phyloP scores from a whole-genome alignment of 2,329 filamentous ascomycete genomes.

The Drechslerella dactyloides region DNA sequence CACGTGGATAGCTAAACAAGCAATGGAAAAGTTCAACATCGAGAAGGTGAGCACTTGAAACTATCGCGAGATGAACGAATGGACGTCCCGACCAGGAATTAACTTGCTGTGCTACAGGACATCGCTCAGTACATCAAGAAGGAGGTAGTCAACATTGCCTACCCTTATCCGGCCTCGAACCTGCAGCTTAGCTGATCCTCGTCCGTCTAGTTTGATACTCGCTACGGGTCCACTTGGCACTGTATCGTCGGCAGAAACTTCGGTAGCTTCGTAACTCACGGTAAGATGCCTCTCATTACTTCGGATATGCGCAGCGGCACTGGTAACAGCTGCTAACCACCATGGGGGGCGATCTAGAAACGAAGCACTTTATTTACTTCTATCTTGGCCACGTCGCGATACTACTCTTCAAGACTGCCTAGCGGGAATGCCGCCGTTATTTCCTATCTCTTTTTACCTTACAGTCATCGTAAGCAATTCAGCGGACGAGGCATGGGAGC shows the following conservation, averaged over 20 bases:
- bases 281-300: slow-evolving; percentile 62
- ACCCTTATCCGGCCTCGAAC: slow-evolving; percentile 17
- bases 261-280: slow-evolving; percentile 97
- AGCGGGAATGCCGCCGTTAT: slow-evolving; percentile 22
- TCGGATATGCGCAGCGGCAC: not conserved
- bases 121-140: slow-evolving; percentile 96
- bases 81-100: slow-evolving; percentile 2
- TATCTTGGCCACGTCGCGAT: slow-evolving; percentile 99
- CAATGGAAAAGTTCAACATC: slow-evolving; percentile 74
- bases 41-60: slow-evolving; percentile 67
- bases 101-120: slow-evolving; percentile 66
- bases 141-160: slow-evolving; percentile 66
- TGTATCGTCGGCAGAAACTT: slow-evolving; percentile 99
- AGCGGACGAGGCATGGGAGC: slow-evolving; percentile 50
- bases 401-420: slow-evolving; percentile 88
- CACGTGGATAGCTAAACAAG: slow-evolving; percentile 67
- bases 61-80: not conserved
- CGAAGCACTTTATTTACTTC: slow-evolving; percentile 99
- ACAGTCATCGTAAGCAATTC: slow-evolving; percentile 49
- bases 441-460: slow-evolving; percentile 44
- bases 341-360: slow-evolving; percentile 59
- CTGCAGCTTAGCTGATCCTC: slow-evolving; percentile 53
- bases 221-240: slow-evolving; percentile 96
- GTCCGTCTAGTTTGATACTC: slow-evolving; percentile 82
- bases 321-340: not conserved